Percentiles rank a stretch among this genome's conserved stretches.
Evolutionary conservation across 2,329 filamentous ascomycete species (phyloP).

Genomic region (Calonectria honghensis): DNA sequence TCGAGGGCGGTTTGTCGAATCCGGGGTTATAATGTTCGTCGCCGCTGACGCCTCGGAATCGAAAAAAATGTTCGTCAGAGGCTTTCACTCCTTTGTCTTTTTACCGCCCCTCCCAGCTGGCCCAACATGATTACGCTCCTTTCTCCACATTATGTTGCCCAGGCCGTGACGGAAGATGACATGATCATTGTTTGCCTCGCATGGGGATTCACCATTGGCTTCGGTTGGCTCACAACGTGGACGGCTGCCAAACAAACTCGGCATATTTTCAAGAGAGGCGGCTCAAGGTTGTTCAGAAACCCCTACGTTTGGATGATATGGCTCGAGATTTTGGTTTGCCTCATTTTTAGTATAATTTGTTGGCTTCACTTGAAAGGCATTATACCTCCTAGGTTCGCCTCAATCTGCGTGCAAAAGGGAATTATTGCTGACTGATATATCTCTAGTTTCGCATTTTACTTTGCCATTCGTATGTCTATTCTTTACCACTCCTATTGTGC

Average conservation of each 20-base stretch:
- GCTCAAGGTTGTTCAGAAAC: constrained; percentile 58
- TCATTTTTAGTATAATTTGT: constrained; percentile 63
- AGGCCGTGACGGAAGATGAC: constrained; percentile 49
- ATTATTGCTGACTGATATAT: constrained; percentile 28
- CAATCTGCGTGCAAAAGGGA: rapidly evolving
- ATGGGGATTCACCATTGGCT: constrained; percentile 63
- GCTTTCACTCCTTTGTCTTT: neutral
- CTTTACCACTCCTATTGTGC: neutral
- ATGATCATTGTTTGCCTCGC: constrained; percentile 57
- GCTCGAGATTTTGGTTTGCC: constrained; percentile 65
- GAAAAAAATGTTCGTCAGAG: neutral
- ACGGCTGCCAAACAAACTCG: constrained; percentile 50
- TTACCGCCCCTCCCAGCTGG: neutral
- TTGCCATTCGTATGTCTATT: constrained; percentile 50
- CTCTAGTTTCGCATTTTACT: constrained; percentile 55
- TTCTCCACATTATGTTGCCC: constrained; percentile 47
- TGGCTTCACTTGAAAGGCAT: constrained; percentile 50
- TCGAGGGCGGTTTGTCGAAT: neutral
- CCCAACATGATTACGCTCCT: constrained; percentile 51
- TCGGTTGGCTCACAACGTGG: constrained; percentile 63
- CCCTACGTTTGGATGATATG: constrained; percentile 69
- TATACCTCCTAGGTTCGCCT: constrained; percentile 53
- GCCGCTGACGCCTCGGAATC: neutral
- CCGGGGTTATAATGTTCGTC: neutral
- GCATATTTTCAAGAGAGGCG: constrained; percentile 56